These are phyloP conservation scores for Peterozyma toletana DNA, from an alignment of 805 yeast species.

Conservation along the genomic window DNA sequence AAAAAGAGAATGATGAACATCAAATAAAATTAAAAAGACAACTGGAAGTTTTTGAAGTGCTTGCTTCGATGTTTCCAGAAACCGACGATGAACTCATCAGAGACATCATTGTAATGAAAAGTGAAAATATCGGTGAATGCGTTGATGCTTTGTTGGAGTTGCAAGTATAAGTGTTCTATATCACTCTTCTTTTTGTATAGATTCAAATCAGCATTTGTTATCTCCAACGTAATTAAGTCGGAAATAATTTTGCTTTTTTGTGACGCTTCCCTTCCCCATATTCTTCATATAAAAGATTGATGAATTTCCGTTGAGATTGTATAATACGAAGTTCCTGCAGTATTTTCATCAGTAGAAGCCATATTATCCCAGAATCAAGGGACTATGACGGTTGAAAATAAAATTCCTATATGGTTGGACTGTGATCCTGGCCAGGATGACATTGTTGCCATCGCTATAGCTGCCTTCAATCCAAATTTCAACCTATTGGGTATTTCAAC, in stretches of 20 bases:
- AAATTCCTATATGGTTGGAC: constrained; percentile 76
- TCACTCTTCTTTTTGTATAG: not conserved
- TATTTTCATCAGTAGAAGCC: no score
- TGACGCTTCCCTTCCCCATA: no score
- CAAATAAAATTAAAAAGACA: constrained; percentile 34
- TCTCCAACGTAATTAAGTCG: no score
- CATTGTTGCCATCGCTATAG: constrained; percentile 63
- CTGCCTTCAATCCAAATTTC: constrained; percentile 51
- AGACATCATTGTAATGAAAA: constrained; percentile 63
- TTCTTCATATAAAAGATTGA: no score
- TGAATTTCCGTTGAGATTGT: no score
- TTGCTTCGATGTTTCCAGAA: constrained; percentile 68
- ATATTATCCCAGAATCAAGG: no score
- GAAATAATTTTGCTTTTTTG: no score
- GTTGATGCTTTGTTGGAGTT: constrained; percentile 54
- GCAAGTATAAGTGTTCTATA: constrained; percentile 3
- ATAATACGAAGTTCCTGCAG: no score
- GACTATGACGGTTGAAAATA: no score
- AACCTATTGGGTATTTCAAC: constrained; percentile 63
- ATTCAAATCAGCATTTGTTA: no score
- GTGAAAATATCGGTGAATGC: constrained; percentile 62
- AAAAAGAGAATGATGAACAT: constrained; percentile 21
- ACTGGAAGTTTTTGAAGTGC: constrained; percentile 36
- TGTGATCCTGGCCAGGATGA: constrained; percentile 95
- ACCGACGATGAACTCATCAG: constrained; percentile 61